Conservation (phyloP, 306 rosid genomes). For the Rubus parviflorus region DNA sequence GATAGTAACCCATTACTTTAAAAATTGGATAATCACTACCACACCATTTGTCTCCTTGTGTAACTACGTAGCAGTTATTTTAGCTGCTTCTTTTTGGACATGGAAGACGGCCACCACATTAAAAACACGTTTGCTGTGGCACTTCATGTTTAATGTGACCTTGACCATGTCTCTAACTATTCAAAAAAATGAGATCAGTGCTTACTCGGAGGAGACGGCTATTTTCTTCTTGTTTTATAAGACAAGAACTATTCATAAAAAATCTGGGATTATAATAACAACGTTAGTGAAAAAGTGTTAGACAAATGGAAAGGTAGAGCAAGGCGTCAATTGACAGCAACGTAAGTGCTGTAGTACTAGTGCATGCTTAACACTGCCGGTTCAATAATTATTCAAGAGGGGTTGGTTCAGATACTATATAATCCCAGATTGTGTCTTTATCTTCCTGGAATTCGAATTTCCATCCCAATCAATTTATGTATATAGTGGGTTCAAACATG, state of each 20-base stretch:
- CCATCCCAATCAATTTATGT: neutral
- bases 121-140: neutral
- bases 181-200: constrained; percentile 31
- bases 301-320: constrained; percentile 29
- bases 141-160: neutral
- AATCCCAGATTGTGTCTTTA: constrained; percentile 23
- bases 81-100: constrained; percentile 39
- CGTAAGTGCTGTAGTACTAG: constrained; percentile 47
- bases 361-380: constrained; percentile 19
- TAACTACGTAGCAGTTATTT: constrained; percentile 34
- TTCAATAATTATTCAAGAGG: constrained; percentile 14
- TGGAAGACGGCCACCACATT: constrained; percentile 33
- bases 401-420: constrained; percentile 16
- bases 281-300: constrained; percentile 18
- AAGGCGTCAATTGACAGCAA: constrained; percentile 50
- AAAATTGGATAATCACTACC: constrained; percentile 36
- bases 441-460: constrained; percentile 32
- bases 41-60: constrained; percentile 50
- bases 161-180: constrained; percentile 18
- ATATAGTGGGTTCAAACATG: neutral
- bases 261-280: constrained; percentile 19
- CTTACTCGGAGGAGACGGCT: constrained; percentile 31
- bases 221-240: constrained; percentile 8
- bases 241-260: neutral
- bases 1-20: constrained; percentile 40